Evolutionary conservation across 164 flowering plant species (phyloP), one percentile per base, ranked within the genome.

Genomic region (Chimonanthus praecox): DNA sequence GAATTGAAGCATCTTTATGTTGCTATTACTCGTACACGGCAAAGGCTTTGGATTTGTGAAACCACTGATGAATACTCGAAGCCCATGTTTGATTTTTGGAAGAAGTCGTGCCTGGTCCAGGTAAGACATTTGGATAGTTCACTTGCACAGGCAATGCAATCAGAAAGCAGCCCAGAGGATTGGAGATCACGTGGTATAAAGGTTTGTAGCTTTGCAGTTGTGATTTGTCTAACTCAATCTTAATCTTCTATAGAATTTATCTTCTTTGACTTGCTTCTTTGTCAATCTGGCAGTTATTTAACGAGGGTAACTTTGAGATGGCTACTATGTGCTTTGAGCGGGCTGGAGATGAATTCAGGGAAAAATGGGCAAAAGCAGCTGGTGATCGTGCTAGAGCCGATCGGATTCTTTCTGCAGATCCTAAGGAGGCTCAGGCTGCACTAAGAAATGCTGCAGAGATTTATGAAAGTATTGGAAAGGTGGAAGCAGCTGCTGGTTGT

Each of bases 1-100:
- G 98, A 92, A 75, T 82, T 92, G 71, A 92, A 89, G 81, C 96
- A 89, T 68, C 69, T 92, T 43, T 91, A 92, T 82, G 96, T 92
- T 47, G 97, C 97, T 68, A 84, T 92, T 11, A 92, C 98, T 71
- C 94, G 96, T 64, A 90, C 98, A 1, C 80, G 88, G 66, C 96
- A 92, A 75, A 81, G 98, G 75, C 76, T 92, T 45, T 91, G 98
- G 98, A 82, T 92, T 9, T 91, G 87, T 83, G 98, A 92, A 73
- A 85, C 80, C 72, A 48, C 9, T 8, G 87, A 76, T 44, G 92
- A 87, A 33, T 15, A 82, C 18, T 86, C 87, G 2, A 83, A 76
- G 72, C 94, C 96, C 4, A 82, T 91, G 81, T 84, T 90, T 81
- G 90, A 91, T 64, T 92, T 88, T 64, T 92, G 97, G 97, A 88